phyloP scores from a whole-genome alignment of 352 stramenopile genomes.

The Globisporangium splendens region DNA sequence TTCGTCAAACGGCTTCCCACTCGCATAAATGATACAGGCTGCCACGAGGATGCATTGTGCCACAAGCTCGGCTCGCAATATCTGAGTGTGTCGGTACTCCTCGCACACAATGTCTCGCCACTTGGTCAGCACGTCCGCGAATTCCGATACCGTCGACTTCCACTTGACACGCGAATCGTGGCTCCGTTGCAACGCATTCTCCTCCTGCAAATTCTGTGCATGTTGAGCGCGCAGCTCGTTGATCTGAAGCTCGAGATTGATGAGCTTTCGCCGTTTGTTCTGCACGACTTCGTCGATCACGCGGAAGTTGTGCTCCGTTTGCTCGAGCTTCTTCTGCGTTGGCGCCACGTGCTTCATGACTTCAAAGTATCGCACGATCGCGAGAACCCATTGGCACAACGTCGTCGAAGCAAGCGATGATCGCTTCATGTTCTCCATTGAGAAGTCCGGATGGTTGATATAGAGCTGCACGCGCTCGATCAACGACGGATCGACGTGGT shows the following conservation, averaged over 20 bases:
- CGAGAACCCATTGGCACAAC: constrained; percentile 69
- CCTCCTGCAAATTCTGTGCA: constrained; percentile 24
- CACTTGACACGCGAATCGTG: constrained; percentile 43
- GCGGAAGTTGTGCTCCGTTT: constrained; percentile 35
- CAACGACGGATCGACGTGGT: constrained; percentile 35
- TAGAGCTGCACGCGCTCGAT: constrained; percentile 58
- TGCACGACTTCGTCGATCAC: constrained; percentile 39
- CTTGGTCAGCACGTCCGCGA: constrained; percentile 31
- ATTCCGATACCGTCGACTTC: constrained; percentile 37
- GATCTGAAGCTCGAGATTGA: constrained; percentile 44
- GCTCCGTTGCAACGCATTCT: constrained; percentile 47
- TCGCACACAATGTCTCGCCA: constrained; percentile 30
- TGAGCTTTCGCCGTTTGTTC: constrained; percentile 42
- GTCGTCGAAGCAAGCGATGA: constrained; percentile 67
- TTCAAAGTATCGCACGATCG: constrained; percentile 64
- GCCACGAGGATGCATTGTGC: constrained; percentile 33
- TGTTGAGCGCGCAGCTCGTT: constrained; percentile 41
- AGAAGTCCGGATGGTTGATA: constrained; percentile 70
- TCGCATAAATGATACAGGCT: constrained; percentile 28
- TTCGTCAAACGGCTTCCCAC: constrained; percentile 18
- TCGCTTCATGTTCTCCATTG: constrained; percentile 73
- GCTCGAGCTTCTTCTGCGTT: constrained; percentile 41
- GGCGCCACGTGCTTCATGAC: constrained; percentile 59
- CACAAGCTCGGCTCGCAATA: constrained; percentile 26
- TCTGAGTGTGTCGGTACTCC: constrained; percentile 17